Evolutionary conservation across 768 basidiomycete genomes (phyloP).

Genomic region (Boletus speciosus): DNA sequence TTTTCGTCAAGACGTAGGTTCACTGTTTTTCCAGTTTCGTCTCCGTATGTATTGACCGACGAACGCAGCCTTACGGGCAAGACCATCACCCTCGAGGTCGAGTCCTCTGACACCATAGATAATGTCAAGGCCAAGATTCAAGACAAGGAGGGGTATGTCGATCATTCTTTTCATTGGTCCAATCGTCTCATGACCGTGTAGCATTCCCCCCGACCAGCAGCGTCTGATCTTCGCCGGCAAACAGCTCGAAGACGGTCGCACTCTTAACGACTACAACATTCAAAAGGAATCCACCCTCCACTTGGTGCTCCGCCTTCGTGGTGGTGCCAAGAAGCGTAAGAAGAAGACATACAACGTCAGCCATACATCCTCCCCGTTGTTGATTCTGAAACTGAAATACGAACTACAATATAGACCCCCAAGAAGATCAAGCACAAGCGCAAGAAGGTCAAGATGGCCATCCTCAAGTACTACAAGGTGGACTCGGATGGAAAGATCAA

Average conservation of each 20-base stretch:
- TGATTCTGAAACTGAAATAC: slow-evolving; percentile 3
- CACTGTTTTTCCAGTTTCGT: background rate
- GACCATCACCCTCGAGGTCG: slow-evolving; percentile 97
- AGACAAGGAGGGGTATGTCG: slow-evolving; percentile 87
- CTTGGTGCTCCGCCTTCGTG: slow-evolving; percentile 94
- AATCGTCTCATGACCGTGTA: slow-evolving; percentile 26
- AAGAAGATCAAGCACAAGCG: slow-evolving; percentile 99
- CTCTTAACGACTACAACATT: slow-evolving; percentile 93
- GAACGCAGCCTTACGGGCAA: slow-evolving; percentile 87
- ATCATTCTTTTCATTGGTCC: background rate
- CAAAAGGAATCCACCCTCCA: slow-evolving; percentile 99
- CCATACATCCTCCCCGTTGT: slow-evolving; percentile 6
- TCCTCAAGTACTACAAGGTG: slow-evolving; percentile 99
- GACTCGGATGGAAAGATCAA: slow-evolving; percentile 99
- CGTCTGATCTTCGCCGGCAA: slow-evolving; percentile 99
- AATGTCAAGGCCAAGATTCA: slow-evolving; percentile 98
- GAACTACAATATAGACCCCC: slow-evolving; percentile 59
- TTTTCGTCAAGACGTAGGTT: slow-evolving; percentile 94
- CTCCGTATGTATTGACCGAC: slow-evolving; percentile 1
- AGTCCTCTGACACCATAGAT: slow-evolving; percentile 96
- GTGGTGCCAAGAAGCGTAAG: slow-evolving; percentile 99
- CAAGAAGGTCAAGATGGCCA: slow-evolving; percentile 99
- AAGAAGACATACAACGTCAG: slow-evolving; percentile 98
- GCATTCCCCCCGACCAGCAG: slow-evolving; percentile 92
- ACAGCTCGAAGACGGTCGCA: slow-evolving; percentile 98